Conservation (phyloP, 805 yeast species). For the Candida piceae region DNA sequence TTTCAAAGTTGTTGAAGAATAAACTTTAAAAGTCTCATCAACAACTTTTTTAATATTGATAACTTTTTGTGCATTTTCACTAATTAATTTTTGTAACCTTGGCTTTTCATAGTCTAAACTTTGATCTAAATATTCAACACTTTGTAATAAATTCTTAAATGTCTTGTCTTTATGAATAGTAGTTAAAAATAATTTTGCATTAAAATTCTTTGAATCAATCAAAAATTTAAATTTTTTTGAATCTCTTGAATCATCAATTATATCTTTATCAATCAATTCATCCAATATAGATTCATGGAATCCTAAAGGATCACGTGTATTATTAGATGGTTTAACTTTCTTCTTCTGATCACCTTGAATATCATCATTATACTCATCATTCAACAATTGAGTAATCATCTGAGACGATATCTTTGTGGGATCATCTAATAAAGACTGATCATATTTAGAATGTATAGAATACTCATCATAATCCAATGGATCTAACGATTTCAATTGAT, state of each 20-base stretch:
- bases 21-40: slow-evolving; percentile 54
- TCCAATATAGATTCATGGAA: slow-evolving; percentile 41
- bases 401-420: slow-evolving; percentile 22
- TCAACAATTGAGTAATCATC: slow-evolving; percentile 18
- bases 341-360: not conserved
- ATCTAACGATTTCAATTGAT: slow-evolving; percentile 38
- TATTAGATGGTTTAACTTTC: slow-evolving; percentile 2
- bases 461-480: slow-evolving; percentile 31
- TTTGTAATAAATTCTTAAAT: slow-evolving; percentile 41
- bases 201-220: slow-evolving; percentile 54
- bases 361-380: slow-evolving; percentile 14
- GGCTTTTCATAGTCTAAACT: slow-evolving; percentile 46
- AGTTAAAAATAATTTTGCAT: slow-evolving; percentile 50
- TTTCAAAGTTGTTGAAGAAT: slow-evolving; percentile 29
- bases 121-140: slow-evolving; percentile 44
- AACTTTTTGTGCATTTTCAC: slow-evolving; percentile 56
- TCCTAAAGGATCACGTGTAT: slow-evolving; percentile 48
- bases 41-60: slow-evolving; percentile 60
- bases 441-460: slow-evolving; percentile 18
- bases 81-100: slow-evolving; percentile 46
- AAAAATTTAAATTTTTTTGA: slow-evolving; percentile 37
- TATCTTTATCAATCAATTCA: slow-evolving; percentile 35
- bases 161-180: slow-evolving; percentile 53
- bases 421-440: too few species aligned
- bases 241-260: slow-evolving; percentile 35